Conservation (phyloP, 169 alveolate species). For the Plasmodium cynomolgi region DNA sequence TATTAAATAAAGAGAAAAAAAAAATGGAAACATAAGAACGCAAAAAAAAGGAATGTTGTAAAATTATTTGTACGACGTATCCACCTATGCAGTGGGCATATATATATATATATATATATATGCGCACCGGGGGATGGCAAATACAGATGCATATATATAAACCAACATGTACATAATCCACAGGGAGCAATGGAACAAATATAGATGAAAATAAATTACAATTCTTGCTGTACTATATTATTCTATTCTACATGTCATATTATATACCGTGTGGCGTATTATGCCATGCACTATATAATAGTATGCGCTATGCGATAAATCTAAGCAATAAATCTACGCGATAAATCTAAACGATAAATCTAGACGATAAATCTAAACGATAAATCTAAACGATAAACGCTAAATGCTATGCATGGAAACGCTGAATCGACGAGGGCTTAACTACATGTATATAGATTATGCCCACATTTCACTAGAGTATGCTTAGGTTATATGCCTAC, state of each 20-base stretch:
- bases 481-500: neutral
- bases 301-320: neutral
- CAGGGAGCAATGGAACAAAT: neutral
- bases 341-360: too few relatives aligned
- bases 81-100: neutral
- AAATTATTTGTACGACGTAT: neutral
- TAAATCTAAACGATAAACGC: neutral
- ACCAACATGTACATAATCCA: neutral
- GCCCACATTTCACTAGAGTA: neutral
- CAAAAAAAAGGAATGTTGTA: neutral
- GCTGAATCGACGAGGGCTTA: neutral
- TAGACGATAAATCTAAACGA: neutral
- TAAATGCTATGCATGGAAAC: neutral
- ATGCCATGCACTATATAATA: neutral
- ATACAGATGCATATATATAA: neutral
- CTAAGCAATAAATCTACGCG: too few relatives aligned
- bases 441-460: neutral
- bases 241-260: neutral
- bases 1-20: neutral
- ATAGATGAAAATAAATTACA: neutral
- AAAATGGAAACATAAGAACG: neutral
- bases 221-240: neutral
- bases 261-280: neutral
- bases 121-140: neutral
- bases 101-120: neutral